phyloP scores from a whole-genome alignment of 2,329 filamentous ascomycete genomes.

The Calonectria pseudoturangicola region DNA sequence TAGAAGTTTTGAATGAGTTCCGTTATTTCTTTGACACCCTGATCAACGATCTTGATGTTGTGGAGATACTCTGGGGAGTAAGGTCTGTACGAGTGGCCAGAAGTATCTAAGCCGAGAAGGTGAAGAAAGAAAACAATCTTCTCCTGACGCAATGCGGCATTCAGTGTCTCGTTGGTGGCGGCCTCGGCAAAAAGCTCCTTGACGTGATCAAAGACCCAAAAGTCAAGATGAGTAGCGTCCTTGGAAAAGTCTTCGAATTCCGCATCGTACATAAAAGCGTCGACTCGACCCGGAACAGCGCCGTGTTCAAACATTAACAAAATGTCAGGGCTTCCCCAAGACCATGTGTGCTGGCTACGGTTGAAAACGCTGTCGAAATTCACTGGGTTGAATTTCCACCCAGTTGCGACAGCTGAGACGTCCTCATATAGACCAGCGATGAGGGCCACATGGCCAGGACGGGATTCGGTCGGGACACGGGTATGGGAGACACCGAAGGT shows the following conservation, averaged over 20 bases:
- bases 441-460: conserved; percentile 95
- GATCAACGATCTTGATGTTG: conserved; percentile 95
- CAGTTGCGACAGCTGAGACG: conserved; percentile 96
- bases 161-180: conserved; percentile 83
- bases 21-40: conserved; percentile 90
- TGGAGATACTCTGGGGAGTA: conserved; percentile 97
- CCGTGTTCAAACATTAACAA: conserved; percentile 97
- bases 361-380: conserved; percentile 99
- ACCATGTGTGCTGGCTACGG: conserved; percentile 96
- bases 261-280: conserved; percentile 88
- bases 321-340: conserved; percentile 98
- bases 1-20: conserved; percentile 91
- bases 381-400: conserved; percentile 98
- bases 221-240: conserved; percentile 87
- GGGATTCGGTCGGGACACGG: conserved; percentile 95
- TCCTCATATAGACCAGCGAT: conserved; percentile 98
- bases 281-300: conserved; percentile 89
- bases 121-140: conserved; percentile 97
- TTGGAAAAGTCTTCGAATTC: conserved; percentile 94
- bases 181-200: conserved; percentile 90
- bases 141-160: conserved; percentile 83
- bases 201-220: conserved; percentile 97
- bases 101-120: conserved; percentile 92
- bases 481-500: conserved; percentile 99
- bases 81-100: conserved; percentile 88